A percentile compares a stretch with the other conserved stretches of the same genome.
Evolutionary conservation across 305 asterid species (phyloP).

Genomic region (Striga hermonthica): DNA sequence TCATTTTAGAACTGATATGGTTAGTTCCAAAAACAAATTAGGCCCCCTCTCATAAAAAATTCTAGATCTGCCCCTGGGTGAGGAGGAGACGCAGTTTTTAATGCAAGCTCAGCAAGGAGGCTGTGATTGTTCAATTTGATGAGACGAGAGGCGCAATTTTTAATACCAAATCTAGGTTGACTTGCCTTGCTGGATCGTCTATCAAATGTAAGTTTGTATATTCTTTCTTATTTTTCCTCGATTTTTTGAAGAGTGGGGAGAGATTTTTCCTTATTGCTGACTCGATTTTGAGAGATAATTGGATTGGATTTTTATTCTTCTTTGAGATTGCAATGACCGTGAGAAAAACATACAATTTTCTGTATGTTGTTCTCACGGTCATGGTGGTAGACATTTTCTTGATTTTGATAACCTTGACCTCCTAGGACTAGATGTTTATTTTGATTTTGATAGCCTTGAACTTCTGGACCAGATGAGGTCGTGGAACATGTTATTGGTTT

Average conservation of each 20-base stretch:
- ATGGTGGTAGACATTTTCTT: neutral
- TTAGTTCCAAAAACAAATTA: too few relatives aligned
- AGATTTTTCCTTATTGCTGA: too few relatives aligned
- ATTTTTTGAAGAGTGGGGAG: neutral
- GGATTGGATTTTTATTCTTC: neutral
- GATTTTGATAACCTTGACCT: neutral
- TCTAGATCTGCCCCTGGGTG: slow-evolving; percentile 28
- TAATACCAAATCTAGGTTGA: slow-evolving; percentile 80
- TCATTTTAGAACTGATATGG: too few relatives aligned
- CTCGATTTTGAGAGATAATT: neutral
- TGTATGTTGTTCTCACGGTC: neutral
- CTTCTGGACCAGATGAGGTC: too few relatives aligned
- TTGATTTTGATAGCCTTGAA: too few relatives aligned
- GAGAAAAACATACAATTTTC: too few relatives aligned
- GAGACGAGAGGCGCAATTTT: slow-evolving; percentile 61
- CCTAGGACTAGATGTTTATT: too few relatives aligned
- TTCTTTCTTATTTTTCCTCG: neutral
- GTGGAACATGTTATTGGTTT: too few relatives aligned
- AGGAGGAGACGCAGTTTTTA: slow-evolving; percentile 72
- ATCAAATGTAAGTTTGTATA: slow-evolving; percentile 53
- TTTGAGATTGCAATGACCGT: neutral
- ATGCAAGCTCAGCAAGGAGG: slow-evolving; percentile 67
- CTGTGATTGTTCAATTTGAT: slow-evolving; percentile 53
- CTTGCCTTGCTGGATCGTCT: slow-evolving; percentile 94
- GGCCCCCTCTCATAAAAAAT: too few relatives aligned